phyloP scores from a whole-genome alignment of 2,329 filamentous ascomycete genomes.

The Diaporthe aspalathi region DNA sequence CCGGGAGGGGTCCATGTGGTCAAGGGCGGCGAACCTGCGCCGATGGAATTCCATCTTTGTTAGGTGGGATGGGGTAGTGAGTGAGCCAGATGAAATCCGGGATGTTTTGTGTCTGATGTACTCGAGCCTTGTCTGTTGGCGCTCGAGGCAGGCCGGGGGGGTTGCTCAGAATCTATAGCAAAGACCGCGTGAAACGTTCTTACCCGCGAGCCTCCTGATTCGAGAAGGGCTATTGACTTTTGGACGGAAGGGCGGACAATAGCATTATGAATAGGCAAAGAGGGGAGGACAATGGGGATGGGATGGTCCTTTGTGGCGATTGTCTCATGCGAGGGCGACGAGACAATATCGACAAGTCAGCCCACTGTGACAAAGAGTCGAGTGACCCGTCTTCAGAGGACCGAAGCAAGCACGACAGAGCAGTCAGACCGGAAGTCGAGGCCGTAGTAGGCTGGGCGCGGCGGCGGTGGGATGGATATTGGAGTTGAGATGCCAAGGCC shows the following conservation, averaged over 20 bases:
- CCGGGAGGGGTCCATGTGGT: slow-evolving; percentile 30
- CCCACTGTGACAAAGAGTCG: slow-evolving; percentile 26
- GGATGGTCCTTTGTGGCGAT: slow-evolving; percentile 27
- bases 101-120: background rate
- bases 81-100: background rate
- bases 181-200: slow-evolving; percentile 12
- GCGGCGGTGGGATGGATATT: slow-evolving; percentile 14
- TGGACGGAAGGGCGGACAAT: slow-evolving; percentile 26
- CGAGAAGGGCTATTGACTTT: slow-evolving; percentile 37
- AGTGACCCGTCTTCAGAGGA: slow-evolving; percentile 8
- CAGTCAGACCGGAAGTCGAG: slow-evolving; percentile 17
- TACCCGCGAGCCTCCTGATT: slow-evolving; percentile 2
- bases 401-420: slow-evolving; percentile 18
- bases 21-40: slow-evolving; percentile 47
- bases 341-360: slow-evolving; percentile 18
- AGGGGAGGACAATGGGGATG: slow-evolving; percentile 18
- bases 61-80: background rate
- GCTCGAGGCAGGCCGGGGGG: slow-evolving; percentile 18
- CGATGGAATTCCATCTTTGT: slow-evolving; percentile 48
- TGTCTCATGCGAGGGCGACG: slow-evolving; percentile 12
- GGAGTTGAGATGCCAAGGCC: slow-evolving; percentile 15
- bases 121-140: slow-evolving; percentile 1
- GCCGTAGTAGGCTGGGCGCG: slow-evolving; percentile 8
- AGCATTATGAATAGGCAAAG: slow-evolving; percentile 36
- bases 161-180: slow-evolving; percentile 24